Conservation (phyloP, 345 rosid genomes). For the Cardamine occulta region DNA sequence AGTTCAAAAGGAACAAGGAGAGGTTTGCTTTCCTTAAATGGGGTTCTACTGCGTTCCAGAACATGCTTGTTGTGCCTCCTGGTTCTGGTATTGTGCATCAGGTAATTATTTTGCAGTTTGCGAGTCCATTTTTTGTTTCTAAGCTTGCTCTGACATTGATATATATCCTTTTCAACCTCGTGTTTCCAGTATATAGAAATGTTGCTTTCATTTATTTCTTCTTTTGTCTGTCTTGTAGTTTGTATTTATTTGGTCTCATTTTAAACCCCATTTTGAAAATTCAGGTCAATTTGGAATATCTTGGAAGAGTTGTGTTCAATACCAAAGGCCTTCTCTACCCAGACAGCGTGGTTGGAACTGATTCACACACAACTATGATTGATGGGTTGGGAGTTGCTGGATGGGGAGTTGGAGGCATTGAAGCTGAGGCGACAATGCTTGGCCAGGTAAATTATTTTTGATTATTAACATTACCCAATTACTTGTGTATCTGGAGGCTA, state of each 20-base stretch:
- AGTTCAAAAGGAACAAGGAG: constrained; percentile 93
- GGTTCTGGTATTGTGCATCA: constrained; percentile 99
- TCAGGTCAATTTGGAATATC: constrained; percentile 97
- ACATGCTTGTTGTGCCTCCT: constrained; percentile 99
- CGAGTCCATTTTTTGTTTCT: neutral
- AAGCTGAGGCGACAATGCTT: constrained; percentile 98
- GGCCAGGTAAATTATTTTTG: constrained; percentile 69
- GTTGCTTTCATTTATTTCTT: constrained; percentile 3
- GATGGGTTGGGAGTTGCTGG: constrained; percentile 99
- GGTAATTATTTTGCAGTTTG: constrained; percentile 49
- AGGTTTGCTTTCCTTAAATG: constrained; percentile 97
- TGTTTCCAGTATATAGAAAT: neutral
- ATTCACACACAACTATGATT: constrained; percentile 99
- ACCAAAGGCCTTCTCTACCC: constrained; percentile 76
- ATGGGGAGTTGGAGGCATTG: constrained; percentile 99
- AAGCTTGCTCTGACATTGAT: neutral
- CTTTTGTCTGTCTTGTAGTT: neutral
- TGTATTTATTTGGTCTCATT: neutral
- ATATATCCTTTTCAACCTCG: neutral
- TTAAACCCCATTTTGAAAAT: constrained; percentile 31
- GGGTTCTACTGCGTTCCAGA: constrained; percentile 89
- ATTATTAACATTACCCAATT: neutral
- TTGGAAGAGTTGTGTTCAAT: constrained; percentile 97
- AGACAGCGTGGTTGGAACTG: constrained; percentile 99
- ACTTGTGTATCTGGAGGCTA: neutral